Percentiles rank a stretch among this genome's conserved stretches.
phyloP scores from a whole-genome alignment of 129 eudicot genomes.

The Tagetes erecta region DNA sequence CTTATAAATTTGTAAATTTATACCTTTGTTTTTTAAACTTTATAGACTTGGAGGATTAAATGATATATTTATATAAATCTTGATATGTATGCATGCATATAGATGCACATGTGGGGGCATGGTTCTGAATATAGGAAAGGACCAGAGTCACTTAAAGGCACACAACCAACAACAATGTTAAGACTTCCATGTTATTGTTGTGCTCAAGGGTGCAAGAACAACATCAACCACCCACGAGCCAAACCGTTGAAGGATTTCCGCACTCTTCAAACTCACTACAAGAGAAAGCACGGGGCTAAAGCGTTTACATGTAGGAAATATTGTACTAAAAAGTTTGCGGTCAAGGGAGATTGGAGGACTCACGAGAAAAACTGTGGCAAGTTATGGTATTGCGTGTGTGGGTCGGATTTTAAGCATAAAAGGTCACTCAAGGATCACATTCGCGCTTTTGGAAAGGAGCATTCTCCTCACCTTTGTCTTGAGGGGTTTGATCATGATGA shows the following conservation, averaged over 20 bases:
- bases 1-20: too few species aligned
- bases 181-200: constrained; percentile 96
- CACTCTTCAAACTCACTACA: constrained; percentile 94
- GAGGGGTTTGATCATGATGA: constrained; percentile 66
- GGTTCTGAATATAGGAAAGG: constrained; percentile 93
- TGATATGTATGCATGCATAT: neutral
- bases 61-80: constrained; percentile 10
- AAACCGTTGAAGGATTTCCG: constrained; percentile 91
- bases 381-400: constrained; percentile 91
- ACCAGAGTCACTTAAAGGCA: constrained; percentile 80
- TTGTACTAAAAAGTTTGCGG: constrained; percentile 80
- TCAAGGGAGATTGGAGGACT: constrained; percentile 96
- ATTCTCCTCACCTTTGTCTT: constrained; percentile 72
- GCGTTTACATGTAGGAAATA: constrained; percentile 71
- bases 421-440: constrained; percentile 92
- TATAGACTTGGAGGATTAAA: neutral
- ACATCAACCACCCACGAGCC: constrained; percentile 91
- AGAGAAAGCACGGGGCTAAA: constrained; percentile 86
- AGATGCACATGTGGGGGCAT: constrained; percentile 99
- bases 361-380: constrained; percentile 97
- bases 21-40: neutral
- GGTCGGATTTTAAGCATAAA: constrained; percentile 94
- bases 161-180: constrained; percentile 91
- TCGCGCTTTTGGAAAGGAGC: constrained; percentile 86
- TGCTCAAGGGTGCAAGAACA: constrained; percentile 91